Base-by-base conservation (phyloP, 2,329 filamentous ascomycete species). In the Leptodontidium sp. region DNA sequence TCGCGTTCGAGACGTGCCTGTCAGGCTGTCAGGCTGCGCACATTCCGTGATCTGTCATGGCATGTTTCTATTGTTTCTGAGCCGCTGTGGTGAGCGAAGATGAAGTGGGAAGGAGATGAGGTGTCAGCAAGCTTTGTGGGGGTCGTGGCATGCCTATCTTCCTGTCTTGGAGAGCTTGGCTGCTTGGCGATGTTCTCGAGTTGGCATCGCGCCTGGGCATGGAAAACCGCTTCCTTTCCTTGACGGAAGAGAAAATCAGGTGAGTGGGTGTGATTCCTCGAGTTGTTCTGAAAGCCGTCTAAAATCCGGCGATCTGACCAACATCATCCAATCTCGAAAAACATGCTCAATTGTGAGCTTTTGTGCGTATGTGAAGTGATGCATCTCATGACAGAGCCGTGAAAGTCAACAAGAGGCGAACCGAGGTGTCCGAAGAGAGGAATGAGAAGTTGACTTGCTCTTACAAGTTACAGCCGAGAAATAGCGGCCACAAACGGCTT, bases 81-180 rank as follows among this genome's bases (percentile, higher is more conserved):
- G 50, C 50, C 24, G 50, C 58, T 29, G 50, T 21, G 15, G 9
- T 26, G 50, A 55, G 49, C 49, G 40, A 35, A 4, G 52, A 26
- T 58, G 63, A 65, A 65, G 26, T 24, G 29, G 63, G 63, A 64
- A 64, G 35, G 61, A 53, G 49, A 24, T 24, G 55, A 40, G 55
- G 35, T 59, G 57, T 59, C 52, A 59, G 57, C 57, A 65, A 58
- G 35, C 63, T 64, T 64, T 64, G 35, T 40, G 61, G 61, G 29
- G 35, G 61, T 17, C 61, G 61, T 55, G 35, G 24, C 17, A 57
- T 49, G 63, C 63, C n/a, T 35, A 58, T 49, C 35, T 65, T 45
- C 29, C 49, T 21, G 52, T 65, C 59, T 59, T 59, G 57, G 57
- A 45, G 9, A 5, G 29, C 63, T 65, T 65, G 63, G 63, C 40